Percentiles rank a stretch among this genome's conserved stretches.
phyloP scores from a whole-genome alignment of 2,329 filamentous ascomycete species.

The Colletotrichum sojae region DNA sequence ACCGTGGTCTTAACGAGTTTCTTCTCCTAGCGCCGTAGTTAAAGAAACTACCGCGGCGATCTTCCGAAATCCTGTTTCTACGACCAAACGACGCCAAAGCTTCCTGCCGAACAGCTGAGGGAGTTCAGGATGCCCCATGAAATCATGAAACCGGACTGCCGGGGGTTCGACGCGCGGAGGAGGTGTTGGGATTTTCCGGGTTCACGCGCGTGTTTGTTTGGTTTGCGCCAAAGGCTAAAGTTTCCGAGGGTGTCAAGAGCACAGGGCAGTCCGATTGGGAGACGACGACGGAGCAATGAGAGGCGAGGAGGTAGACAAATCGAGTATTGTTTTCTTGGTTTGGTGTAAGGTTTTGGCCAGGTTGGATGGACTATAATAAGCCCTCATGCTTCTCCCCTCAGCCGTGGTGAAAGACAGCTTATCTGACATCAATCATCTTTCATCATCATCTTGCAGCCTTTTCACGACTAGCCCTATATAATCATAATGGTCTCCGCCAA shows the following conservation, averaged over 20 bases:
- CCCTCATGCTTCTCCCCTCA: neutral
- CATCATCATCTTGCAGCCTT: neutral
- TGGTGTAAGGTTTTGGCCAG: neutral
- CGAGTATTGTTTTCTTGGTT: neutral
- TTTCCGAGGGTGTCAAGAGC: neutral
- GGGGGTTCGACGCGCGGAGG: neutral
- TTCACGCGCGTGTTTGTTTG: neutral
- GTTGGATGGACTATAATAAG: neutral
- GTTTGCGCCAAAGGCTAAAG: slow-evolving; percentile 9
- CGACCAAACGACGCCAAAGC: neutral
- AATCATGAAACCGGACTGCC: slow-evolving; percentile 18
- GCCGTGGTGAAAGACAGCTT: neutral
- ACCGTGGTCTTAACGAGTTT: neutral
- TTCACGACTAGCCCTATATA: neutral
- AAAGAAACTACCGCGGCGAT: neutral
- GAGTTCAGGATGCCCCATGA: neutral
- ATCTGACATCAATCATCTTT: neutral
- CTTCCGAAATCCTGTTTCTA: slow-evolving; percentile 6
- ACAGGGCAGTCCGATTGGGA: slow-evolving; percentile 8
- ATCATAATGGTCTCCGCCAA: slow-evolving; percentile 19
- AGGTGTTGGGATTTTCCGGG: too few relatives aligned
- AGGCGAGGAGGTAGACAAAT: slow-evolving; percentile 3
- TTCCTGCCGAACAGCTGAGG: neutral
- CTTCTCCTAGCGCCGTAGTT: neutral
- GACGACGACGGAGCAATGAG: slow-evolving; percentile 4